Evolutionary conservation across 2,329 filamentous ascomycete species (phyloP).

Genomic region (Cladorrhinum sp.): DNA sequence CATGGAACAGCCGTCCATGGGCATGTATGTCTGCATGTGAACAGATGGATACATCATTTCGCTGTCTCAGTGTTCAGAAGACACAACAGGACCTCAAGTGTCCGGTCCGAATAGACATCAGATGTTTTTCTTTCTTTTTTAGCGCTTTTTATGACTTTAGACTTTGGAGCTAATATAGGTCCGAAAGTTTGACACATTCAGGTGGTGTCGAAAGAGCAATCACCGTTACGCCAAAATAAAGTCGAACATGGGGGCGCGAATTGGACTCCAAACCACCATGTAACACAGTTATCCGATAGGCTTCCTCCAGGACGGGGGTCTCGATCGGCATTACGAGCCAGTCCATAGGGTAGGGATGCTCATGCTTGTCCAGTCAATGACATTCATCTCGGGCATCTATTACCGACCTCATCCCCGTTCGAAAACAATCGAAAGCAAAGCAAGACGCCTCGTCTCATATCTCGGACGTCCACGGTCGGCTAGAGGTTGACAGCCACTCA

Average conservation of each 20-base stretch:
- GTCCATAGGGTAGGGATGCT: background rate
- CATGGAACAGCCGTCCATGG: slow-evolving; percentile 17
- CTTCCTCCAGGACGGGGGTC: slow-evolving; percentile 19
- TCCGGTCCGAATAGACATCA: background rate
- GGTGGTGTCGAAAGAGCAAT: background rate
- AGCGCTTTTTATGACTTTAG: background rate
- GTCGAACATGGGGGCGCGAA: background rate
- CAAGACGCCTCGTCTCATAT: background rate
- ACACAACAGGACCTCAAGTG: background rate
- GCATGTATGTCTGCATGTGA: no score
- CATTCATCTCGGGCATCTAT: background rate
- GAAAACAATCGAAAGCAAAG: background rate
- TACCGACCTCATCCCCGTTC: background rate
- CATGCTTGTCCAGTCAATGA: background rate
- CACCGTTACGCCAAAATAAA: background rate
- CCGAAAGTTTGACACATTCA: background rate
- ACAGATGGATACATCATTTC: background rate
- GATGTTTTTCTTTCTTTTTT: background rate
- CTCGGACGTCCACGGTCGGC: background rate
- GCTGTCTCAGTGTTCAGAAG: background rate
- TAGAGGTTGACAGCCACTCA: background rate
- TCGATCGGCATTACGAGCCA: slow-evolving; percentile 16
- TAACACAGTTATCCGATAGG: slow-evolving; percentile 22
- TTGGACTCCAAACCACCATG: slow-evolving; percentile 1
- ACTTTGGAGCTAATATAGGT: background rate